Evolutionary conservation across 192 early-diverging fungal species (phyloP).

Genomic region (Umbelopsis ramanniana): DNA sequence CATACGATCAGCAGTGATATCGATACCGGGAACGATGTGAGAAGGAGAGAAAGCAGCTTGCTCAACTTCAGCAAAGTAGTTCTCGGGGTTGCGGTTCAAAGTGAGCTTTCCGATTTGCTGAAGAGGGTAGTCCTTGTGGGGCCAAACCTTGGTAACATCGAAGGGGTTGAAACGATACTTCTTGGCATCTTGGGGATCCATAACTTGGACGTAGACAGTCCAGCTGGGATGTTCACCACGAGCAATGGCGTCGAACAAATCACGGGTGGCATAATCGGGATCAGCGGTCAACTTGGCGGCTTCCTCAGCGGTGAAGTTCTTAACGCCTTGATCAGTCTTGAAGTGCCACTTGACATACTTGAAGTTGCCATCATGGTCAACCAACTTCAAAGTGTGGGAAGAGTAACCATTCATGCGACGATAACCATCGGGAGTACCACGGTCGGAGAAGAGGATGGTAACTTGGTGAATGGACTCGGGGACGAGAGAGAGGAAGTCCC

Average conservation of each 20-base stretch:
- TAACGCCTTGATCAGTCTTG: constrained; percentile 63
- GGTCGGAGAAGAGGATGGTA: constrained; percentile 61
- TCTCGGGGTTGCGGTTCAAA: constrained; percentile 71
- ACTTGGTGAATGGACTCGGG: constrained; percentile 69
- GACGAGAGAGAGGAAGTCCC: constrained; percentile 66
- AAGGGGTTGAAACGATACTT: constrained; percentile 68
- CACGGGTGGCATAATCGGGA: constrained; percentile 64
- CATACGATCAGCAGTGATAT: constrained; percentile 67
- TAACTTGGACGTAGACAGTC: constrained; percentile 66
- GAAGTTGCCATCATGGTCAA: constrained; percentile 57
- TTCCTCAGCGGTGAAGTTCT: constrained; percentile 56
- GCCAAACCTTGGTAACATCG: constrained; percentile 69
- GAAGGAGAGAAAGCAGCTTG: constrained; percentile 75
- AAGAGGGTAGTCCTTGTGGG: constrained; percentile 64
- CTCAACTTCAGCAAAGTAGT: constrained; percentile 80
- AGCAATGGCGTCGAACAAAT: constrained; percentile 67
- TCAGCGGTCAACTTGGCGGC: constrained; percentile 54
- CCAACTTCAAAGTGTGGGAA: constrained; percentile 56
- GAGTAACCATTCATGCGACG: constrained; percentile 60
- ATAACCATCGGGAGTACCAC: constrained; percentile 59
- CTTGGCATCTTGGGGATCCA: constrained; percentile 60
- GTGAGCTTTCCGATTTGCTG: constrained; percentile 71
- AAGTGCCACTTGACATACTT: constrained; percentile 70
- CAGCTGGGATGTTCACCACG: constrained; percentile 68
- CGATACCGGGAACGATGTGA: constrained; percentile 72